Base-by-base conservation (phyloP, 768 basidiomycete genomes). In the Suillus decipiens region DNA sequence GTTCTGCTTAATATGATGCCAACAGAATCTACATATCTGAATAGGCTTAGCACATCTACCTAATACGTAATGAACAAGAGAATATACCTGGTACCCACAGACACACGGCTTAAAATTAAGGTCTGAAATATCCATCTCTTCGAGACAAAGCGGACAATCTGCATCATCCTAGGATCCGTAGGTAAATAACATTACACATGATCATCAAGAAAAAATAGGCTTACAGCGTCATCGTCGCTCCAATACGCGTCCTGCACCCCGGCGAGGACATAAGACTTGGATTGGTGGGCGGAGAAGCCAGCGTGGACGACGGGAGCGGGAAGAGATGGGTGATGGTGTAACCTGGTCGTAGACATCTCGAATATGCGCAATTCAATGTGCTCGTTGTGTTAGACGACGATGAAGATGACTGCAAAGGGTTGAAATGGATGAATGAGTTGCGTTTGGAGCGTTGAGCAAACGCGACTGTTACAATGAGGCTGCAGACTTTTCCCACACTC, bases 81-180 rank as follows among this genome's bases (percentile, higher is more conserved):
- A 24, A 59, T 58, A 60, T 67, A 92, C 97, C 86, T 98, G 97
- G 79, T 99, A 97, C 64, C 97, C 97, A 78, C 97, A 99, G 59
- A 95, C 88, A 78, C 97, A 99, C 33, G 97, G 97, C 81, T 95
- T 96, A 81, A 99, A 99, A 81, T 96, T 96, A 76, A 98, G 86
- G 85, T 99, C 97, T 57, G 95, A 95, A 69, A 98, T 87, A 79
- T 99, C 97, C 90, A 99, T 95, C 80, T 97, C 95, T 73, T 99
- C 96, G 50, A 98, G 87, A 79, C 97, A 99, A 64, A 99, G 86
- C 51, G 97, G 94, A 79, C 97, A 99, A 72, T 99, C 97, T 66
- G 92, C 92, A 72, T 98, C 95, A 75, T 99, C 96, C 96, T 98
- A 69, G 2, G 57, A 70, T 70, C 72, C 62, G 64, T 41, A n/a